A percentile compares a stretch with the other conserved stretches of the same genome.
These are phyloP conservation scores for Podospora conica DNA, from an alignment of 495 filamentous ascomycete genomes.

Conservation along the genomic window DNA sequence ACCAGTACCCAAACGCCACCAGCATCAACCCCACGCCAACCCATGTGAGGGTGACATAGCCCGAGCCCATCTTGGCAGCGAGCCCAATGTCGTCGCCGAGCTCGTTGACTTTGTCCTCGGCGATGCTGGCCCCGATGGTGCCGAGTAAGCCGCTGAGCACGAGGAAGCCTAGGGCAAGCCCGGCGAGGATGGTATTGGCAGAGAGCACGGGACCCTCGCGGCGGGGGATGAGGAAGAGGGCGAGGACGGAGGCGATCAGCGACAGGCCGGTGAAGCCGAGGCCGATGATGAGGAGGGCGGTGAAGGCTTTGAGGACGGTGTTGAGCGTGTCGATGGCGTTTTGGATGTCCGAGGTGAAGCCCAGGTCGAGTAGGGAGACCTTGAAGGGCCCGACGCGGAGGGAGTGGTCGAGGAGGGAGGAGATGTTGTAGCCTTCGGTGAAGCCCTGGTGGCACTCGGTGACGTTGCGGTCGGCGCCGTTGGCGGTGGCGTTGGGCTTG, in stretches of 20 bases:
- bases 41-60: slow-evolving; percentile 50
- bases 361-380: slow-evolving; percentile 49
- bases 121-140: slow-evolving; percentile 29
- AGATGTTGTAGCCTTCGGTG: slow-evolving; percentile 56
- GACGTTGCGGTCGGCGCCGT: slow-evolving; percentile 47
- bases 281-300: slow-evolving; percentile 59
- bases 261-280: slow-evolving; percentile 51
- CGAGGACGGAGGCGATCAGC: slow-evolving; percentile 44
- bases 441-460: slow-evolving; percentile 57
- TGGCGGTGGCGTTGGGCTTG: slow-evolving; percentile 46
- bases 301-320: slow-evolving; percentile 45
- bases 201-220: slow-evolving; percentile 7
- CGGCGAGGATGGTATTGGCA: slow-evolving; percentile 21
- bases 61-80: slow-evolving; percentile 24
- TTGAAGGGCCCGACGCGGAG: slow-evolving; percentile 41
- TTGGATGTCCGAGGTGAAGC: slow-evolving; percentile 59
- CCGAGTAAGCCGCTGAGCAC: slow-evolving; percentile 12
- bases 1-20: slow-evolving; percentile 49
- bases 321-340: slow-evolving; percentile 51
- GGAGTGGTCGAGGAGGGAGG: slow-evolving; percentile 46
- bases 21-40: slow-evolving; percentile 56
- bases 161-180: slow-evolving; percentile 20
- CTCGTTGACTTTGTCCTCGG: slow-evolving; percentile 27
- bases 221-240: slow-evolving; percentile 34
- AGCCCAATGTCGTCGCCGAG: slow-evolving; percentile 30